Conservation (phyloP, 169 alveolate genomes). For the Eimeria sp. region DNA sequence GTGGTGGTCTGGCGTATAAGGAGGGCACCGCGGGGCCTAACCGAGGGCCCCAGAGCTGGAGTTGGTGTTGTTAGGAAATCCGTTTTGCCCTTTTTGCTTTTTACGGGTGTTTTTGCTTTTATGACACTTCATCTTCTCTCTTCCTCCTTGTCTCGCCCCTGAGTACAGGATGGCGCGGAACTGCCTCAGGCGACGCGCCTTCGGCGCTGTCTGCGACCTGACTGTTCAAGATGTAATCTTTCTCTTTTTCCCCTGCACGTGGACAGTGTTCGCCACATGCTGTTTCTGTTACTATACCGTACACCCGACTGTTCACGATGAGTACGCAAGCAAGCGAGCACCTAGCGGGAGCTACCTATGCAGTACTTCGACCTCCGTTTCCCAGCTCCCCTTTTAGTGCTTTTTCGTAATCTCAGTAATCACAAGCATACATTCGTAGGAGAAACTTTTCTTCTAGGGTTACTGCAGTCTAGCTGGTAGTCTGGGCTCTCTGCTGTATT, state of each 20-base stretch:
- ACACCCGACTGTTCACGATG: slow-evolving; percentile 29
- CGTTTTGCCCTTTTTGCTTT: not conserved
- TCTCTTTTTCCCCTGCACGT: slow-evolving; percentile 59
- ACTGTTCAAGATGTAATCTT: slow-evolving; percentile 12
- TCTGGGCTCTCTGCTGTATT: not conserved
- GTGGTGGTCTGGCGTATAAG: not conserved
- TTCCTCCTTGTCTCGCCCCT: not conserved
- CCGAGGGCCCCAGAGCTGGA: slow-evolving; percentile 42
- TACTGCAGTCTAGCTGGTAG: not conserved
- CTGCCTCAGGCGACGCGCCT: slow-evolving; percentile 56
- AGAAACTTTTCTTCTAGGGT: not conserved
- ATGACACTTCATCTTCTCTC: not conserved
- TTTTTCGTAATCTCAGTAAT: not conserved
- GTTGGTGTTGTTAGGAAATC: not conserved
- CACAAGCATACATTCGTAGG: not conserved
- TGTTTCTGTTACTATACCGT: slow-evolving; percentile 53
- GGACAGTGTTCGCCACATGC: slow-evolving; percentile 35
- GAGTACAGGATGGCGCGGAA: slow-evolving; percentile 25
- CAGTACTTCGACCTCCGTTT: not conserved
- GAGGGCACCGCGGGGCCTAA: slow-evolving; percentile 38
- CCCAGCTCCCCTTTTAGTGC: not conserved
- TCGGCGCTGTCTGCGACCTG: slow-evolving; percentile 28
- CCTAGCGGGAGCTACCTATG: not conserved
- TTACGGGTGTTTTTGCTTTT: not conserved
- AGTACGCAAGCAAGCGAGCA: not conserved